A percentile compares a stretch with the other conserved stretches of the same genome.
phyloP scores from a whole-genome alignment of 805 yeast genomes.

The Yarrowia divulgata region DNA sequence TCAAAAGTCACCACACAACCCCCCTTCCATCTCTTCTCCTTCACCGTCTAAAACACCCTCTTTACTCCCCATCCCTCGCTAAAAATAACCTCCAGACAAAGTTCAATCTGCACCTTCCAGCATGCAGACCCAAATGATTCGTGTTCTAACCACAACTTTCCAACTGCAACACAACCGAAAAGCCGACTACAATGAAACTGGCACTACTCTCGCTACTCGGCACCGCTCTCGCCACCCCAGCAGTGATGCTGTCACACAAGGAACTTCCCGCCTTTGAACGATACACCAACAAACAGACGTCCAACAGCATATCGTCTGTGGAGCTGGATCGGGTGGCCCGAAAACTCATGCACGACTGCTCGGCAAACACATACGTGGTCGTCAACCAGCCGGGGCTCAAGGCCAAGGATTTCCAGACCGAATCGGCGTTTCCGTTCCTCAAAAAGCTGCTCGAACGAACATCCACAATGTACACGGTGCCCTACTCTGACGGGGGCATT shows the following conservation, averaged over 20 bases:
- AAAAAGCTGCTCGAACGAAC: constrained; percentile 42
- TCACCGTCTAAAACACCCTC: too few relatives aligned
- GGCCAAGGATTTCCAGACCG: constrained; percentile 56
- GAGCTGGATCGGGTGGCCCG: constrained; percentile 37
- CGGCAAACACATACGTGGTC: constrained; percentile 61
- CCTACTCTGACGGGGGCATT: constrained; percentile 44
- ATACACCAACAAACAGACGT: constrained; percentile 2
- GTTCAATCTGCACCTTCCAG: not conserved
- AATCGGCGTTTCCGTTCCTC: constrained; percentile 40
- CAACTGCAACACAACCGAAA: not conserved
- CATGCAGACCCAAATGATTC: not conserved
- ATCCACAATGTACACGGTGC: constrained; percentile 46
- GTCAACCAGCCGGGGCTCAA: constrained; percentile 62
- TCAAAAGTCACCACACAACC: too few relatives aligned
- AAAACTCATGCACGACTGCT: constrained; percentile 53
- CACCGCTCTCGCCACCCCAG: constrained; percentile 31
- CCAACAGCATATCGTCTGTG: constrained; percentile 23
- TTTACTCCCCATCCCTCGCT: not conserved
- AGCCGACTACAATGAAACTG: constrained; percentile 3
- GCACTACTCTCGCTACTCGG: constrained; percentile 10
- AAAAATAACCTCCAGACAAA: not conserved
- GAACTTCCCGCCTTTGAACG: not conserved
- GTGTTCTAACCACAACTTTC: not conserved
- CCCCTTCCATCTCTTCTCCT: too few relatives aligned
- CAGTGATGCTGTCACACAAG: constrained; percentile 30